phyloP scores from a whole-genome alignment of 208 protist genomes.

The Wallacemonas sp. region DNA sequence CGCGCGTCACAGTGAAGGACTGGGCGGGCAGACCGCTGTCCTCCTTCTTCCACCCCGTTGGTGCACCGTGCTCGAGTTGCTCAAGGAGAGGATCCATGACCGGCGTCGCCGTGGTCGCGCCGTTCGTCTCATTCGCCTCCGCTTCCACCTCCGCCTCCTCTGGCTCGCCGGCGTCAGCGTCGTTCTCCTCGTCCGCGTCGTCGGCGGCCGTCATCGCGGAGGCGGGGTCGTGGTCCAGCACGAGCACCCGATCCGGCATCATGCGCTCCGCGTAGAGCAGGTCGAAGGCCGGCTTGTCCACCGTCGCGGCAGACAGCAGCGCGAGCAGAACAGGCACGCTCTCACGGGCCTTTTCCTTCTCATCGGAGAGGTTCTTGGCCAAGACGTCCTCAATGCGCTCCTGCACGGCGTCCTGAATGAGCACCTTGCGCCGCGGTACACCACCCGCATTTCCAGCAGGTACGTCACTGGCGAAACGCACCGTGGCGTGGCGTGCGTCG shows the following conservation, averaged over 20 bases:
- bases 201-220: not conserved
- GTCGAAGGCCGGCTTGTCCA: constrained; percentile 22
- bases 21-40: constrained; percentile 13
- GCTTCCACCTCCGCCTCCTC: not conserved
- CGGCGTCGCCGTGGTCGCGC: not conserved
- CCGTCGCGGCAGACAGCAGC: constrained; percentile 10
- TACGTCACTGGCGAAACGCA: constrained; percentile 2
- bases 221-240: constrained; percentile 33
- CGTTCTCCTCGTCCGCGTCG: constrained; percentile 17
- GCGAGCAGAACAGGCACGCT: constrained; percentile 60
- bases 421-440: constrained; percentile 17
- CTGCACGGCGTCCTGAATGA: constrained; percentile 36
- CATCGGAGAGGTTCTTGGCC: constrained; percentile 26
- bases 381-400: constrained; percentile 26
- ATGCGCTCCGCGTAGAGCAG: constrained; percentile 38
- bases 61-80: constrained; percentile 13
- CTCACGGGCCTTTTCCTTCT: constrained; percentile 24
- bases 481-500: constrained; percentile 1
- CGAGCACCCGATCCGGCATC: constrained; percentile 51
- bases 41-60: constrained; percentile 9
- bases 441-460: constrained; percentile 15
- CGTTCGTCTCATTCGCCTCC: not conserved
- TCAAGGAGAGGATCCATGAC: constrained; percentile 12
- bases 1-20: constrained; percentile 2
- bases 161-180: not conserved